These are phyloP conservation scores for Saprolegnia diclina DNA, from an alignment of 352 stramenopile species.

Conservation along the genomic window DNA sequence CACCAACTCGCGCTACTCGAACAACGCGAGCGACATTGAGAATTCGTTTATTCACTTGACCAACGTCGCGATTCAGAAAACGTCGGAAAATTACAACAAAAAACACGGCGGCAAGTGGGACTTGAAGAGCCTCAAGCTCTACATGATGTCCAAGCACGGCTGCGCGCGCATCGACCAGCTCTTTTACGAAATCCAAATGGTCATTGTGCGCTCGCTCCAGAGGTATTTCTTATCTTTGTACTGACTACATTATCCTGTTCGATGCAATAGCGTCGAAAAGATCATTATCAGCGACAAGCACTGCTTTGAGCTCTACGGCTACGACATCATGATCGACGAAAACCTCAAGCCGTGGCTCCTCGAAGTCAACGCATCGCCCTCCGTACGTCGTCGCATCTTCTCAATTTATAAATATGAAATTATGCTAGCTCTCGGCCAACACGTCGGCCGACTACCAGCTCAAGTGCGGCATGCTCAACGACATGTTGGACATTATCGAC, in stretches of 20 bases:
- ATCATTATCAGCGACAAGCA: slow-evolving; percentile 95
- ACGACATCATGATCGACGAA: slow-evolving; percentile 90
- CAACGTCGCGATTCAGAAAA: slow-evolving; percentile 95
- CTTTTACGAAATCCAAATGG: slow-evolving; percentile 87
- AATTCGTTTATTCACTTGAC: slow-evolving; percentile 93
- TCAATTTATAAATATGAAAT: neutral
- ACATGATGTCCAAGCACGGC: slow-evolving; percentile 87
- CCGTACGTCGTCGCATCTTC: slow-evolving; percentile 35
- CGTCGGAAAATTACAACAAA: slow-evolving; percentile 91
- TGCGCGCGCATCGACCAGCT: slow-evolving; percentile 71
- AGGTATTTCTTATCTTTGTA: slow-evolving; percentile 32
- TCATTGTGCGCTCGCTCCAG: slow-evolving; percentile 81
- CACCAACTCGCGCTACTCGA: slow-evolving; percentile 87
- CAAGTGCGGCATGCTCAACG: slow-evolving; percentile 91
- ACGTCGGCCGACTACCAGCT: slow-evolving; percentile 89
- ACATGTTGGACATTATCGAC: slow-evolving; percentile 93
- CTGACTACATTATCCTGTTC: slow-evolving; percentile 27
- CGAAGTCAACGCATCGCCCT: slow-evolving; percentile 92
- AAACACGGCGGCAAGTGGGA: slow-evolving; percentile 90
- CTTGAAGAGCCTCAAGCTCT: slow-evolving; percentile 86
- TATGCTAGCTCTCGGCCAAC: slow-evolving; percentile 81
- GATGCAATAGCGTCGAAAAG: slow-evolving; percentile 83
- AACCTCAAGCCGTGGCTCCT: slow-evolving; percentile 88
- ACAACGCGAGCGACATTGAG: slow-evolving; percentile 81
- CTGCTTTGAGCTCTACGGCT: slow-evolving; percentile 94